Evolutionary conservation across 2,329 filamentous ascomycete genomes (phyloP).

Genomic region (Epichloe amarillans): DNA sequence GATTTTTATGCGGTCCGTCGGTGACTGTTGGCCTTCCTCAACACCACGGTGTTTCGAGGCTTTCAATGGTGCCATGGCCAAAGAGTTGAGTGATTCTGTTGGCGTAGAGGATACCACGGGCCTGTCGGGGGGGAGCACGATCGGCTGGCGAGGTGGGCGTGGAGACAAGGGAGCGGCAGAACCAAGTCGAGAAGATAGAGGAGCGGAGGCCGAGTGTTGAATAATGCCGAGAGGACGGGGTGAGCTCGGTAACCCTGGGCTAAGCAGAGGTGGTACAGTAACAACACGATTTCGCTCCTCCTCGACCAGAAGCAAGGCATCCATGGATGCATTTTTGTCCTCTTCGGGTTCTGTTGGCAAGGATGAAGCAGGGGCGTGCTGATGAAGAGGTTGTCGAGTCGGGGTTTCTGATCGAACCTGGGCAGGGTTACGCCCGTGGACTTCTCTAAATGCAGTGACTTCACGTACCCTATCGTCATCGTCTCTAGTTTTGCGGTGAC

Average conservation of each 20-base stretch:
- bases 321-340: constrained; percentile 27
- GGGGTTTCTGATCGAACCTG: constrained; percentile 31
- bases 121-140: constrained; percentile 58
- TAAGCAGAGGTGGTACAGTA: constrained; percentile 34
- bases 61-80: constrained; percentile 3
- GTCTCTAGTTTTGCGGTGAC: constrained; percentile 70
- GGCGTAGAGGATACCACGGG: constrained; percentile 42
- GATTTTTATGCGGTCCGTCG: constrained; percentile 37
- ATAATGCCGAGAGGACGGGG: constrained; percentile 43
- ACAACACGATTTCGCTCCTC: constrained; percentile 20
- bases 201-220: constrained; percentile 37
- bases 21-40: constrained; percentile 6
- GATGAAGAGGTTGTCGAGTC: not conserved
- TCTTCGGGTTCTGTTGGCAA: not conserved
- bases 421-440: constrained; percentile 57
- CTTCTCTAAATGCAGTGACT: constrained; percentile 49
- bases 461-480: constrained; percentile 76
- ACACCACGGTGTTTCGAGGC: constrained; percentile 1
- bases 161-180: constrained; percentile 51
- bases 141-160: constrained; percentile 58
- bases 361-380: not conserved
- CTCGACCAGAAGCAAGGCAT: constrained; percentile 33
- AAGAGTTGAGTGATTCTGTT: constrained; percentile 4
- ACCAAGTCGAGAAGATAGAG: constrained; percentile 46
- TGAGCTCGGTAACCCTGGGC: constrained; percentile 46